phyloP scores from a whole-genome alignment of 495 filamentous ascomycete genomes.

The Aspergillus asperescens region DNA sequence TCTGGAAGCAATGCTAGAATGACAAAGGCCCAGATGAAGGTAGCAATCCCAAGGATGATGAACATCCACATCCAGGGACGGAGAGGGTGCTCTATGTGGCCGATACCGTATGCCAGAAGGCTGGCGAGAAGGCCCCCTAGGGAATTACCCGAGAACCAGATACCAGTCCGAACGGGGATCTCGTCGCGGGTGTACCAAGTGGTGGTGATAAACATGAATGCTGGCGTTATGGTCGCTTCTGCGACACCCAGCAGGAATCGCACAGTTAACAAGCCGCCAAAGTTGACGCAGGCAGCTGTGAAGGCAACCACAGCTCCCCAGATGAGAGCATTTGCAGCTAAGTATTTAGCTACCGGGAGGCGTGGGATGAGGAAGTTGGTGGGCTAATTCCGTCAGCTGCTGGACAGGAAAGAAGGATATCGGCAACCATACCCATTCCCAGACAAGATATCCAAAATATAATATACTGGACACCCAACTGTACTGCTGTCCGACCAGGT shows the following conservation, averaged over 20 bases:
- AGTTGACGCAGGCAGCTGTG: slow-evolving; percentile 35
- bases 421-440: slow-evolving; percentile 17
- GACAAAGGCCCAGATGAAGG: slow-evolving; percentile 51
- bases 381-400: slow-evolving; percentile 28
- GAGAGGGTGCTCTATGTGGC: slow-evolving; percentile 46
- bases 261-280: slow-evolving; percentile 31
- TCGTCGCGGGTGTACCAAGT: slow-evolving; percentile 52
- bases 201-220: slow-evolving; percentile 38
- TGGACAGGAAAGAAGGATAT: slow-evolving; percentile 9
- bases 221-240: slow-evolving; percentile 47
- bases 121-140: slow-evolving; percentile 53
- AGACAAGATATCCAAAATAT: slow-evolving; percentile 56
- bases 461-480: slow-evolving; percentile 56
- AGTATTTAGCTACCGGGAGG: slow-evolving; percentile 50
- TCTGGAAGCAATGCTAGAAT: slow-evolving; percentile 53
- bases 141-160: slow-evolving; percentile 57
- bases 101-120: slow-evolving; percentile 53
- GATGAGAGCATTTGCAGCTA: slow-evolving; percentile 49
- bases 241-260: slow-evolving; percentile 48
- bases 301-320: slow-evolving; percentile 54
- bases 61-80: slow-evolving; percentile 51
- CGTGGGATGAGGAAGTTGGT: slow-evolving; percentile 45
- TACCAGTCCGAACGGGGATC: slow-evolving; percentile 54
- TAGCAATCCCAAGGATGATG: slow-evolving; percentile 48
- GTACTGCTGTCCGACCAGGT: slow-evolving; percentile 50